Evolutionary conservation across 805 yeast species (phyloP), one percentile per base, ranked within the genome.

Genomic region (Cyberlindnera saturnus): DNA sequence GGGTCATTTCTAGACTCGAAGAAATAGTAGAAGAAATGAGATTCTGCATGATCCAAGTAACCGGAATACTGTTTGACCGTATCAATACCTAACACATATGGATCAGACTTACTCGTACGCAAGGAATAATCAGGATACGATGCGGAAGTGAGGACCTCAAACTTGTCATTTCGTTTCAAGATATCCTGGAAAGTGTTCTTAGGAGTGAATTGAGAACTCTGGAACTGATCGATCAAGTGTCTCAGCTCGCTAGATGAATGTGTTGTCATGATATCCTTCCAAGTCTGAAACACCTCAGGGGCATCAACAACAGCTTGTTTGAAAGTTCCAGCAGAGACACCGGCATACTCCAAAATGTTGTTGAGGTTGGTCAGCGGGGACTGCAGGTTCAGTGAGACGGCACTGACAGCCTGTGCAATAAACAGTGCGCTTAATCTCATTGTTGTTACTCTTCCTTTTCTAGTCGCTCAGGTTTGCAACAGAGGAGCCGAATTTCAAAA

Each of bases 1-100:
- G 97, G 97, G 62, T 87, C 88, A 57, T 82, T 82, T 68, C 96
- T 79, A 41, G 95, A 83, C 65, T 90, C 97, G 55, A 91, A 91
- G 57, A 83, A 82, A 70, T 81, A 91, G 64, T 90, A 91, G 62
- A 90, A 82, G 64, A 86, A 95, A 67, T 89, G 90, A 52, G 81
- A 85, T 40, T 79, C 82, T 41, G 67, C 71, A 43, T 82, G 76
- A 61, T 88, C 96, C 59, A 88, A 74, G 65, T 88, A 88, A 18
- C 96, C 96, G 11, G 89, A 72, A 61, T 74, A 77, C 66, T 88
- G 96, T 48, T 82, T 77, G 32, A 86, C 95, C 6, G 72, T 64
- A 64, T 89, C 96, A 41, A 90, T 70, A 5, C 90, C 93, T 50
- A 90, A 73, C 36, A 60, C 65, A 45, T 67, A 64, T 9, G 90